Evolutionary conservation across 2,329 filamentous ascomycete species (phyloP), one percentile per base, ranked within the genome.

Genomic region (Cryphonectria carpinicola): DNA sequence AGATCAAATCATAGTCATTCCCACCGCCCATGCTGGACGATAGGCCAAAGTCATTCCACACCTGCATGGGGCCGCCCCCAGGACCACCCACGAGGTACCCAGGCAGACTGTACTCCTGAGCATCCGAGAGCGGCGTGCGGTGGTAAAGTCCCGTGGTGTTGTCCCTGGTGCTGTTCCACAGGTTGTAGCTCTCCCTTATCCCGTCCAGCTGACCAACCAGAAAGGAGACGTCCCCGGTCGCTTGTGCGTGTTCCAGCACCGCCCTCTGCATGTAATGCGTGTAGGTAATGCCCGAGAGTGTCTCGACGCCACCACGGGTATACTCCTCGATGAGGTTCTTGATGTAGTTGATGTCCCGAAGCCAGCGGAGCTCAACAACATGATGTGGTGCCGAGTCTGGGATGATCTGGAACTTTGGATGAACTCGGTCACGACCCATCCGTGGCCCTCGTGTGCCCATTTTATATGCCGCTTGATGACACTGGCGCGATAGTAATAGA

Each of bases 391-490:
- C 52, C n/a, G 52, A 56, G 52, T 56, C 52, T 13, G 52, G 52
- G 25, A 56, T 56, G 19, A 25, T 56, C n/a, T 56, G 52, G 52
- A 56, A 56, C 14, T 56, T 56, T 56, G 52, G 13, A 56, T 56
- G 52, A 56, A 56, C 52, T 56, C 52, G n/a, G 52, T 56, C 35
- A 61, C 58, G 58, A 61, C 58, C 58, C 58, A 61, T n/a, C 58
- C 58, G 19, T 37, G 58, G 22, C 58, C 58, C 35, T 61, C 58
- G 58, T 61, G 58, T 11, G 58, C 58, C 58, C 58, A 61, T 25
- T 61, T 61, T 19, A 61, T 61, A 61, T 56, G 52, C 13, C 58
- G 58, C 58, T 61, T 61, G 58, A 61, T 61, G 32, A 61, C 58
- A 10, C 58, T 61, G 32, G 58, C 58, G 3, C 58, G 58, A 5